Conservation (phyloP, 495 filamentous ascomycete species). For the Aspergillus leporis region DNA sequence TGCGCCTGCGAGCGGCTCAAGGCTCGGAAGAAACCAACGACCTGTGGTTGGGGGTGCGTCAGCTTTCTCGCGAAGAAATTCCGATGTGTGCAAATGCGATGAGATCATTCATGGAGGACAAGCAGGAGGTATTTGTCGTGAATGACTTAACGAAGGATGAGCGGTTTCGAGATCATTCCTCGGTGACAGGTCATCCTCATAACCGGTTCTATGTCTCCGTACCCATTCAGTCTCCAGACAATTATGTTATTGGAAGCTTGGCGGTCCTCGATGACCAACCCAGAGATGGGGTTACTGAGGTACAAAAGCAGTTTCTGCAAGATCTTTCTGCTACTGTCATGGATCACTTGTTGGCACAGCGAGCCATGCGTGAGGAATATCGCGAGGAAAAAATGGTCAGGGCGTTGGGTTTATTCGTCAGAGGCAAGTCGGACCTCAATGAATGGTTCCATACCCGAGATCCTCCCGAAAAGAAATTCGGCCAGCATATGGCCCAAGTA, state of each 20-base stretch:
- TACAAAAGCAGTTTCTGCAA: conserved; percentile 30
- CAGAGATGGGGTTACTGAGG: conserved; percentile 18
- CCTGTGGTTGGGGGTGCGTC: conserved; percentile 42
- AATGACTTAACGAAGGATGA: conserved; percentile 26
- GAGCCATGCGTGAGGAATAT: conserved; percentile 7
- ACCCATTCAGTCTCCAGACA: conserved; percentile 57
- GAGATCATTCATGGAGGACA: conserved; percentile 21
- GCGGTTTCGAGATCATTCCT: conserved; percentile 24
- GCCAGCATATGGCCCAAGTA: conserved; percentile 11
- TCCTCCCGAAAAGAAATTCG: neutral
- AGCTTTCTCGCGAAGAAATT: conserved; percentile 43
- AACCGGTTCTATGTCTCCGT: conserved; percentile 58
- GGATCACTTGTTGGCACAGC: conserved; percentile 23
- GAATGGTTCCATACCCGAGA: conserved; percentile 21
- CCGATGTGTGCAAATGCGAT: conserved; percentile 29
- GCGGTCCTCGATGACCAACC: conserved; percentile 55
- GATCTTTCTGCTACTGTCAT: conserved; percentile 33
- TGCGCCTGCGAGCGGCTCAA: conserved; percentile 39
- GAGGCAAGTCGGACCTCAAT: conserved; percentile 43
- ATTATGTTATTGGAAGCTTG: conserved; percentile 61
- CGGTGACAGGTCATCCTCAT: conserved; percentile 31
- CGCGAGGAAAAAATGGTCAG: conserved; percentile 31
- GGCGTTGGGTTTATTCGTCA: conserved; percentile 36
- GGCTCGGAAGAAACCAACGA: conserved; percentile 28
- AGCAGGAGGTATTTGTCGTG: conserved; percentile 20